Percentiles rank a stretch among this genome's conserved stretches.
These are phyloP conservation scores for Beauveria medogensis DNA, from an alignment of 2,329 filamentous ascomycete species.

Conservation along the genomic window DNA sequence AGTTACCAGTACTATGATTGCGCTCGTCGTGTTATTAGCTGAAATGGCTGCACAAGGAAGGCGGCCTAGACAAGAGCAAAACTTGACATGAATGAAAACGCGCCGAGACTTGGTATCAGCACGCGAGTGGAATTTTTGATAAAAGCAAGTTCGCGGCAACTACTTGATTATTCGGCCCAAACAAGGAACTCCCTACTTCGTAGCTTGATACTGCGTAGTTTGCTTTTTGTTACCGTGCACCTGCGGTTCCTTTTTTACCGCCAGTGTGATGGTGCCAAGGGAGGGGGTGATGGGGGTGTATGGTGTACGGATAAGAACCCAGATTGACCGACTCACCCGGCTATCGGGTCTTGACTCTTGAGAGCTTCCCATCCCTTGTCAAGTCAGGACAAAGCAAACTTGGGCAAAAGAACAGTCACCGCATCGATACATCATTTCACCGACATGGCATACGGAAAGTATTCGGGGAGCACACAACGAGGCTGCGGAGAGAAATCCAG, in stretches of 20 bases:
- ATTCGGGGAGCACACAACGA: background rate
- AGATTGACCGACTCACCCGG: background rate
- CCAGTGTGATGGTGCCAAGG: too few relatives aligned
- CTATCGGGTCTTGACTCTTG: background rate
- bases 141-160: background rate
- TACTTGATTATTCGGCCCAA: background rate
- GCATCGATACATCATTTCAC: background rate
- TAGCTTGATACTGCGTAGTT: background rate
- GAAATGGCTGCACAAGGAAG: conserved; percentile 1
- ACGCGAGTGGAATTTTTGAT: background rate
- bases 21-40: background rate
- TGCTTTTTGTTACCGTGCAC: background rate
- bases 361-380: background rate
- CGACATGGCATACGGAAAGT: background rate
- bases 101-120: background rate
- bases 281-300: too few relatives aligned
- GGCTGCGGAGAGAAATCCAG: background rate
- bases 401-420: background rate
- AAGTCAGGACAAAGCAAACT: background rate
- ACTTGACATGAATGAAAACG: background rate
- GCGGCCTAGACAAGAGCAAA: background rate
- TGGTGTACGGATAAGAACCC: too few relatives aligned
- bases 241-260: too few relatives aligned
- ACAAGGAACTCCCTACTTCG: background rate
- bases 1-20: background rate